phyloP scores from a whole-genome alignment of 768 basidiomycete genomes.

The Pleurotus tuber-regium region DNA sequence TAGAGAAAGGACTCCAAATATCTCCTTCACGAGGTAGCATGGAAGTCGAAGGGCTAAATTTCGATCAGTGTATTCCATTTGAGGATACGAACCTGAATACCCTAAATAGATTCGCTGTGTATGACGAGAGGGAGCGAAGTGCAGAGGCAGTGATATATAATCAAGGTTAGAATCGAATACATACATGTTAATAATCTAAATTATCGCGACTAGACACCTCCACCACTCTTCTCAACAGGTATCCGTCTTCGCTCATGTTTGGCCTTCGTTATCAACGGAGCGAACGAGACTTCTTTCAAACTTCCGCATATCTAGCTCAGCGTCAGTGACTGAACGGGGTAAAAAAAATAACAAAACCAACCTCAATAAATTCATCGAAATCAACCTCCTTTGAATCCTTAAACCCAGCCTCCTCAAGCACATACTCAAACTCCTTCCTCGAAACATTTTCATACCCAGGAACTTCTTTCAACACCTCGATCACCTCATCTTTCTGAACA shows the following conservation, averaged over 20 bases:
- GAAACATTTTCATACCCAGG: constrained; percentile 61
- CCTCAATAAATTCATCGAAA: constrained; percentile 89
- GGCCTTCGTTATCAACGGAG: constrained; percentile 20
- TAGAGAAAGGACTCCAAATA: too few species aligned
- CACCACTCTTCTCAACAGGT: constrained; percentile 55
- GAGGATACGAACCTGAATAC: too few species aligned
- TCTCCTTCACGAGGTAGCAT: too few species aligned
- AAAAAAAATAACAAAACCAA: constrained; percentile 30
- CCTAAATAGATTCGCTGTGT: too few species aligned
- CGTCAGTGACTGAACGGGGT: background rate
- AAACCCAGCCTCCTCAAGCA: constrained; percentile 75
- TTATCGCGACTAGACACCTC: constrained; percentile 53
- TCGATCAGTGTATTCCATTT: too few species aligned
- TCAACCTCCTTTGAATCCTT: constrained; percentile 52
- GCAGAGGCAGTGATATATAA: too few species aligned
- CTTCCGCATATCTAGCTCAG: constrained; percentile 63
- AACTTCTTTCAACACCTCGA: constrained; percentile 42
- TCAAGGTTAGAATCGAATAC: too few species aligned
- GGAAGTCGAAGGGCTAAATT: too few species aligned
- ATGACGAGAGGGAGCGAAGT: too few species aligned
- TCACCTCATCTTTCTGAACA: constrained; percentile 37
- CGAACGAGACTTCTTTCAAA: constrained; percentile 63
- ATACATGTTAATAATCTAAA: too few species aligned
- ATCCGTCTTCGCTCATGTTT: constrained; percentile 36
- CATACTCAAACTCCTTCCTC: constrained; percentile 67